Evolutionary conservation across 805 yeast genomes (phyloP).

Genomic region (Metschnikowia noctiluminum): DNA sequence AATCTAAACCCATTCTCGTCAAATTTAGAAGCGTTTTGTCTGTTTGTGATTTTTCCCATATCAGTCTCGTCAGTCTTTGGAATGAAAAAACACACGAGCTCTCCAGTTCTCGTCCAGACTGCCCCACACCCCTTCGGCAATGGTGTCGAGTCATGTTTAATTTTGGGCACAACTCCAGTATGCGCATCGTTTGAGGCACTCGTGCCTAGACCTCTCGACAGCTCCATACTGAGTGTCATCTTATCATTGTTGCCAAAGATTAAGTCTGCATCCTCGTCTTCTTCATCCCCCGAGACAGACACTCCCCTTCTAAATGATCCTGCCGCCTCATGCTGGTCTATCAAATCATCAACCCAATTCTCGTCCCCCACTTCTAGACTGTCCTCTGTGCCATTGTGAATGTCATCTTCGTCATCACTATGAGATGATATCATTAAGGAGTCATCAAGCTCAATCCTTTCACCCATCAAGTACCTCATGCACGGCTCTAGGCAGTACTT

Average conservation of each 20-base stretch:
- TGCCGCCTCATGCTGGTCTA: constrained; percentile 33
- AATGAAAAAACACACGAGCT: constrained; percentile 77
- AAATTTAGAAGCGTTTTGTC: constrained; percentile 42
- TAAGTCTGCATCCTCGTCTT: constrained; percentile 25
- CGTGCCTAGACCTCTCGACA: background rate
- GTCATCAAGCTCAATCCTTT: constrained; percentile 49
- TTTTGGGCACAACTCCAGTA: background rate
- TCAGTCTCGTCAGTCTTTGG: constrained; percentile 42
- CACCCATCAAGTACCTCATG: constrained; percentile 77
- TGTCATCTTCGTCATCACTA: constrained; percentile 24
- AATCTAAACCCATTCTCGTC: constrained; percentile 51
- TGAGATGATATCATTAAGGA: constrained; percentile 23
- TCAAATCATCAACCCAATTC: constrained; percentile 42
- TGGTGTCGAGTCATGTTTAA: constrained; percentile 67
- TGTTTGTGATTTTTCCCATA: constrained; percentile 40
- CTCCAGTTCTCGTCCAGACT: constrained; percentile 76
- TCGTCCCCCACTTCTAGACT: constrained; percentile 36
- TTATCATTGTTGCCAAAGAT: constrained; percentile 41
- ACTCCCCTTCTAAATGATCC: constrained; percentile 19
- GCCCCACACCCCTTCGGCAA: constrained; percentile 95
- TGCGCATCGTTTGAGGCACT: constrained; percentile 1
- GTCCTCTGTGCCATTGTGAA: constrained; percentile 16
- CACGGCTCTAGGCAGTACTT: constrained; percentile 78
- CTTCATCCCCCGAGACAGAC: constrained; percentile 24
- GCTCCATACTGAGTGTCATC: constrained; percentile 6